These are phyloP conservation scores for Sporothrix schenckii DNA, from an alignment of 2,329 filamentous ascomycete species.

Conservation along the genomic window DNA sequence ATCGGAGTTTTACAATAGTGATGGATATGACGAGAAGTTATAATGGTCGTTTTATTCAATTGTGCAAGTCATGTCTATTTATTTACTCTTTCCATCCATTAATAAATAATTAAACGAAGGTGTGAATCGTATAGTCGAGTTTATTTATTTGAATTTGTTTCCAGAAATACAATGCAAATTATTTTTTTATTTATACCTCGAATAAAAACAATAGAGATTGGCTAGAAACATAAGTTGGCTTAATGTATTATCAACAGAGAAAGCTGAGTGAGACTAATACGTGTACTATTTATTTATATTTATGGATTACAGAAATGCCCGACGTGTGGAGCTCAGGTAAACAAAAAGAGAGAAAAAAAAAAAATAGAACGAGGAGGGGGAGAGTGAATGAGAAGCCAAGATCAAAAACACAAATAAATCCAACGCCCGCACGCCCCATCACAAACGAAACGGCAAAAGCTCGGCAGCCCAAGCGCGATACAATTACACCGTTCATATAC, in stretches of 20 bases:
- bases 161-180: no score
- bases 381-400: background rate
- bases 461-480: conserved; percentile 11
- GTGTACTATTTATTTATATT: conserved; percentile 14
- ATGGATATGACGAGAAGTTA: background rate
- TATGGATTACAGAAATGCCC: conserved; percentile 13
- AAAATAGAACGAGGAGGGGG: background rate
- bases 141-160: background rate
- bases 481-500: conserved; percentile 21
- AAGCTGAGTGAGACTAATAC: background rate
- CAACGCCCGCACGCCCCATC: background rate
- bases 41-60: no score
- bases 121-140: no score
- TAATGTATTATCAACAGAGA: background rate
- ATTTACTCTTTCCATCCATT: no score
- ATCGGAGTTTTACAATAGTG: no score
- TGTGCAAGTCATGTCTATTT: no score
- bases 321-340: background rate
- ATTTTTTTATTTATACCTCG: no score
- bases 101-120: no score
- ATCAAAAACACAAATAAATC: background rate
- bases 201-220: no score
- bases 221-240: no score
- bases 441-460: background rate
- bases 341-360: background rate